Evolutionary conservation across 2,329 filamentous ascomycete species (phyloP).

Genomic region (Exophiala calicioides): DNA sequence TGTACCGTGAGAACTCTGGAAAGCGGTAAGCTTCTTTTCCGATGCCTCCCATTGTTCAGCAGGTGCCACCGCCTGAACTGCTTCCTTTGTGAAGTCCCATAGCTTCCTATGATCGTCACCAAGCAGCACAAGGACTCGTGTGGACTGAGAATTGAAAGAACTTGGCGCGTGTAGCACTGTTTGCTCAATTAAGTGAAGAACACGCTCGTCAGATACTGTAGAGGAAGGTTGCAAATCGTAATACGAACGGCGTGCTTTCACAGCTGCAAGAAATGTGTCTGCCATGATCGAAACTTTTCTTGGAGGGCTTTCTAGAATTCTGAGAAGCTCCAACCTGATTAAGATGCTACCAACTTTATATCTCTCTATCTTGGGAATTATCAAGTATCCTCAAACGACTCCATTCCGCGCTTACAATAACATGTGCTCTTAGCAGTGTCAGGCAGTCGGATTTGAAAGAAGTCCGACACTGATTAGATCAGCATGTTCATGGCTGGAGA

Average conservation of each 20-base stretch:
- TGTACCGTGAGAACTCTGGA: conserved; percentile 72
- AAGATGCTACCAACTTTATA: too few relatives aligned
- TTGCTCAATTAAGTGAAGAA: conserved; percentile 5
- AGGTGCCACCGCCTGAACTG: not conserved
- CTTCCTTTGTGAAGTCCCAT: conserved; percentile 67
- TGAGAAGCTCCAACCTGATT: too few relatives aligned
- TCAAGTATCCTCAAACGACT: too few relatives aligned
- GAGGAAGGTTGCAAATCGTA: conserved; percentile 3
- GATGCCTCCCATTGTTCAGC: conserved; percentile 40
- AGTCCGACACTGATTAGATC: too few relatives aligned
- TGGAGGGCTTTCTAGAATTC: too few relatives aligned
- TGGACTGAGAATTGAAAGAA: conserved; percentile 85
- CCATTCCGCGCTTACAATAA: too few relatives aligned
- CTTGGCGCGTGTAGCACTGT: conserved; percentile 70
- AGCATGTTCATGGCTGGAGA: too few relatives aligned
- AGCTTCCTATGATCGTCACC: conserved; percentile 81
- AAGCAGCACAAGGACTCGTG: conserved; percentile 74
- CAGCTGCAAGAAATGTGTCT: conserved; percentile 8
- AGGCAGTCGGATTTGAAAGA: too few relatives aligned
- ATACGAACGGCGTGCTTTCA: conserved; percentile 6
- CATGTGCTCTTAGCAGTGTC: too few relatives aligned
- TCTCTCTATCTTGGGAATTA: too few relatives aligned
- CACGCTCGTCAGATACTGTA: conserved; percentile 5
- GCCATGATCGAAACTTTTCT: conserved; percentile 5
- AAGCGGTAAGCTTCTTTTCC: conserved; percentile 65